These are phyloP conservation scores for Ailanthus altissimus DNA, from an alignment of 345 rosid species.

Conservation along the genomic window DNA sequence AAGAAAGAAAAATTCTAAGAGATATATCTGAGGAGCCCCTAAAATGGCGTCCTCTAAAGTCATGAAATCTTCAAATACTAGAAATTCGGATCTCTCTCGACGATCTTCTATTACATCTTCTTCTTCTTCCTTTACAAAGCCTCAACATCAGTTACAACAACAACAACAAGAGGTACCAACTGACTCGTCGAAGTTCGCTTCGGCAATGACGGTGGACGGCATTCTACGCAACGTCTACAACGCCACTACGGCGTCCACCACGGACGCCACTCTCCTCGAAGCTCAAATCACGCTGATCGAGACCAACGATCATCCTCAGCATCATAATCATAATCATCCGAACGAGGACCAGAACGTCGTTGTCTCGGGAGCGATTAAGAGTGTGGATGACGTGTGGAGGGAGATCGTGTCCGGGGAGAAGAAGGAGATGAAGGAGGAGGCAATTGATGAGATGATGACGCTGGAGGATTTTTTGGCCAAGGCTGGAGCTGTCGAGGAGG, in stretches of 20 bases:
- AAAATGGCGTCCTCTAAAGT: constrained; percentile 68
- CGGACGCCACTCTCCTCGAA: constrained; percentile 50
- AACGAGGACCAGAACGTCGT: constrained; percentile 16
- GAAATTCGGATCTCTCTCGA: constrained; percentile 63
- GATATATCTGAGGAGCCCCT: constrained; percentile 17
- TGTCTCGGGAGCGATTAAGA: constrained; percentile 31
- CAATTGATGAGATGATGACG: constrained; percentile 77
- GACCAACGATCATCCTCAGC: constrained; percentile 16
- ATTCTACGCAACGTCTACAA: constrained; percentile 36
- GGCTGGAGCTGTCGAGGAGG: constrained; percentile 56
- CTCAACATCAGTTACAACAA: constrained; percentile 24
- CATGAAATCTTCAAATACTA: constrained; percentile 61
- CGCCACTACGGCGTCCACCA: constrained; percentile 29
- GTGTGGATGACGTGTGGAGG: constrained; percentile 81
- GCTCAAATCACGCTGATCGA: constrained; percentile 46
- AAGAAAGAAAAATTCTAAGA: constrained; percentile 15
- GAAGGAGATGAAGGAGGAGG: constrained; percentile 70
- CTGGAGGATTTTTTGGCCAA: constrained; percentile 85
- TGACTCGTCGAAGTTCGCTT: constrained; percentile 6
- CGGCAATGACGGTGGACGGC: constrained; percentile 54
- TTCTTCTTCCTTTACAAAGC: constrained; percentile 43
- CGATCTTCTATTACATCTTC: constrained; percentile 24
- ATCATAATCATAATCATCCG: not conserved
- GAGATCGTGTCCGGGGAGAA: constrained; percentile 74
- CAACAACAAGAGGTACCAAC: constrained; percentile 18